Evolutionary conservation across 2,329 filamentous ascomycete species (phyloP), one percentile per base, ranked within the genome.

Genomic region (Aulographum hederae): DNA sequence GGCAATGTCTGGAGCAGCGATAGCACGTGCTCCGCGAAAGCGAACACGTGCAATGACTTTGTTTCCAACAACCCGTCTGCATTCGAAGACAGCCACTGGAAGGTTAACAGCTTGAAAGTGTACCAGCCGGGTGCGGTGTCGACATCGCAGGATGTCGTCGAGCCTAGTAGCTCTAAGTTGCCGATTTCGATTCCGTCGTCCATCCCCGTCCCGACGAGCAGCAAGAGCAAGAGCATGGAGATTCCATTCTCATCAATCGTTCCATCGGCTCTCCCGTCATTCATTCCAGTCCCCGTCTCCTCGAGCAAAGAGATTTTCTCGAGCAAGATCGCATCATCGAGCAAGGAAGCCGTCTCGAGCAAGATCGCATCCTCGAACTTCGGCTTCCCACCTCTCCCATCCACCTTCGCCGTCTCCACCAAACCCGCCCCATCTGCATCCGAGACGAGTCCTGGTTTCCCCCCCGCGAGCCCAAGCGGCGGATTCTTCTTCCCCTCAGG

Each of bases 81-180:
- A 10, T 92, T 89, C 50, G 47, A 54, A 14, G 65, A 85, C 16
- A 68, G 78, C 2, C 91, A 76, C 57, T 92, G 81, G 78, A 54
- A 69, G 37, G 65, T 92, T 53, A 54, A 55, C 21, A 46, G 51
- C 5, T 34, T 56, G 31, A 56, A 53, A 38, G 51, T 56, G 1
- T 56, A 54, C 39, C 36, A 40, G 26, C 13, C 5, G 11, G 28
- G 26, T 13, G 36, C 18, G 6, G n/a, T n/a, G n/a, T n/a, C n/a
- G n/a, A n/a, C n/a, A n/a, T n/a, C n/a, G 26, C 30, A 17, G 12
- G 6, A 31, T n/a, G 5, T 5, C 12, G 6, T 32, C 16, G 19
- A 19, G 11, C 21, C 25, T 12, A 21, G 14, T 16, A 18, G 14
- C 20, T 18, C 33, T 17, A 17, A n/a, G 4, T 21, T 21, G 26